Percentiles rank a stretch among this genome's conserved stretches.
These are phyloP conservation scores for Euphorbia corollata DNA, from an alignment of 441 rosid genomes.

Conservation along the genomic window DNA sequence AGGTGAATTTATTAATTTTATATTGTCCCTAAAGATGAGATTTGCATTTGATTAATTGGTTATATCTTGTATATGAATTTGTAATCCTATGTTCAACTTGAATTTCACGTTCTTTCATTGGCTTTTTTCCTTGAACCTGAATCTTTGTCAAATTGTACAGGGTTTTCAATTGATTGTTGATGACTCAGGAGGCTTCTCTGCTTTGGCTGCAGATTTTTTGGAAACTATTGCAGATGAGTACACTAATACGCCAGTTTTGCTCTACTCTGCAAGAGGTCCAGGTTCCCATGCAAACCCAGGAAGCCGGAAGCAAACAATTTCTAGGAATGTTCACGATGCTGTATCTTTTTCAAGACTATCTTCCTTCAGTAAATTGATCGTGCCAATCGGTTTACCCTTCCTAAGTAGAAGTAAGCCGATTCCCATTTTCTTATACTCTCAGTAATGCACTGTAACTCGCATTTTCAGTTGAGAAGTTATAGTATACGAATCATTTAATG, in stretches of 20 bases:
- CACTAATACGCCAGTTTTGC: conserved; percentile 56
- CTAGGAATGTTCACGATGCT: conserved; percentile 66
- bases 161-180: conserved; percentile 88
- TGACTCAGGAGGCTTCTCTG: conserved; percentile 77
- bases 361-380: conserved; percentile 55
- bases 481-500: no score
- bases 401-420: conserved; percentile 49
- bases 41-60: background rate
- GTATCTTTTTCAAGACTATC: conserved; percentile 67
- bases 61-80: background rate
- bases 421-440: no score
- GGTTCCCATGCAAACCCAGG: conserved; percentile 34
- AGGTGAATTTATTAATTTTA: no score
- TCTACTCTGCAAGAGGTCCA: conserved; percentile 60
- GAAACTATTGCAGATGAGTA: conserved; percentile 83
- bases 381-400: conserved; percentile 71
- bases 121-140: conserved; percentile 10
- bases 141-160: conserved; percentile 30
- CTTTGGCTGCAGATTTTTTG: conserved; percentile 66
- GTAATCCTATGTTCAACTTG: background rate
- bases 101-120: background rate
- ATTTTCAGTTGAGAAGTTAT: conserved; percentile 1
- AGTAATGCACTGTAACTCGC: no score
- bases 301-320: conserved; percentile 43
- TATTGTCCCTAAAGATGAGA: background rate